Evolutionary conservation across 495 filamentous ascomycete species (phyloP).

Genomic region (Aspergillus avenaceus): DNA sequence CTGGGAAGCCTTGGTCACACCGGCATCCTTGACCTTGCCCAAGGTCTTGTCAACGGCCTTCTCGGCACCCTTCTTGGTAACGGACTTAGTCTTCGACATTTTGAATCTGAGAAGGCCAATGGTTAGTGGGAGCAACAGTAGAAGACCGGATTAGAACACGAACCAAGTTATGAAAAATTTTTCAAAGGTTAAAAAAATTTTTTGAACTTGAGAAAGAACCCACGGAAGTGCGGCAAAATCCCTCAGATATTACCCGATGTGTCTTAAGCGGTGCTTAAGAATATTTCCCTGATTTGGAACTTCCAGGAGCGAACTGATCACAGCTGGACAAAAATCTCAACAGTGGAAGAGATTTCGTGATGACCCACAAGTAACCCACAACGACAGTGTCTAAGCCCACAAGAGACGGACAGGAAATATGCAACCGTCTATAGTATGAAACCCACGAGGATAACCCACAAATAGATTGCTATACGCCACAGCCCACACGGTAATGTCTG

Average conservation of each 20-base stretch:
- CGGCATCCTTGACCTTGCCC: conserved; percentile 51
- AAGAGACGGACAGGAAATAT: conserved; percentile 40
- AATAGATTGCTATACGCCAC: conserved; percentile 38
- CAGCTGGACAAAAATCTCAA: too few relatives aligned
- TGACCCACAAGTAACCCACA: conserved; percentile 46
- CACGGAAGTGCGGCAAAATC: conserved; percentile 36
- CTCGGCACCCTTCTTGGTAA: conserved; percentile 37
- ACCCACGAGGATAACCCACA: conserved; percentile 40
- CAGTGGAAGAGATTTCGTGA: conserved; percentile 16
- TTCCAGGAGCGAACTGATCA: conserved; percentile 33
- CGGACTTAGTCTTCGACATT: conserved; percentile 53
- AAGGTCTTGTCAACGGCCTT: conserved; percentile 45
- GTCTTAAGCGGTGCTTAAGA: too few relatives aligned
- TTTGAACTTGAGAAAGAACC: conserved; percentile 12
- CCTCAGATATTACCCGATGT: conserved; percentile 42
- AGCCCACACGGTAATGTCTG: conserved; percentile 47
- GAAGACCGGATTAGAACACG: conserved; percentile 1
- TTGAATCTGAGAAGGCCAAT: conserved; percentile 20
- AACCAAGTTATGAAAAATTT: conserved; percentile 1
- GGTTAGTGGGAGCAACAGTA: conserved; percentile 19
- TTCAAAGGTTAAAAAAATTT: neutral
- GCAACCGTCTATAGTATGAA: conserved; percentile 42
- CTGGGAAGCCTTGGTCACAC: conserved; percentile 46
- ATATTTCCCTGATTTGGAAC: conserved; percentile 32
- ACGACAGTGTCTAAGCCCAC: conserved; percentile 49